Base-by-base conservation (phyloP, 2,329 filamentous ascomycete species). In the Periconia digitata region DNA sequence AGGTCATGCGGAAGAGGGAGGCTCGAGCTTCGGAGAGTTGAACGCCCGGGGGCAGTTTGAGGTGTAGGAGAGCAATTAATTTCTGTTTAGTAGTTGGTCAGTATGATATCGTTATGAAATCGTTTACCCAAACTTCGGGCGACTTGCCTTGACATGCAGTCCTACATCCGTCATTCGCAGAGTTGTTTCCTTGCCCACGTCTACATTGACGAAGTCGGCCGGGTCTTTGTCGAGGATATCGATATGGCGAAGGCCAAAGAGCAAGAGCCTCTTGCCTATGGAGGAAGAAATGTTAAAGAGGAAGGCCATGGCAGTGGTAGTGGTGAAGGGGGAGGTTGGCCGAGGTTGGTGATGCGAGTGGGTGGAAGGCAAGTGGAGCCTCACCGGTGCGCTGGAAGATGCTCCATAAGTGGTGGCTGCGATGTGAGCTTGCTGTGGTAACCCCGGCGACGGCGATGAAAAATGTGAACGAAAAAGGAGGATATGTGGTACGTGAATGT, bases 121-220 rank as follows among this genome's bases (percentile, higher is more conserved):
- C n/a, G n/a, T n/a, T n/a, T n/a, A n/a, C n/a, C n/a, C 8, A 15
- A 15, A 15, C 24, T 16, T 18, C 38, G 2, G 17, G 3, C 16
- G 6, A 13, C 22, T 27, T 77, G 89, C 90, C 78, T 90, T 82
- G 50, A 92, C 74, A 67, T 86, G 87, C 55, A 96, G 76, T 2
- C 87, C 90, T 49, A 96, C 87, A 79, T 97, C 87, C 59, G 86
- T 85, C 59, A 96, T 85, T 71, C 96, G 92, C 38, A 96, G 81
- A 1, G 88, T 86, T 35, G 87, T 94, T 57, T 86, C 86, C 70
- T 86, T 85, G 27, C 94, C 94, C 72, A 90, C 83, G 39, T 85
- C 85, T 58, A 96, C 83, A 60, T 95, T 90, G 54, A 97, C 90
- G 53, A 94, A 80, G 64, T 96, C 89, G 58, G 96, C 77, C 12